Percentiles rank a stretch among this genome's conserved stretches.
Evolutionary conservation across 2,329 filamentous ascomycete species (phyloP).

Genomic region (Lecanosticta acicola): DNA sequence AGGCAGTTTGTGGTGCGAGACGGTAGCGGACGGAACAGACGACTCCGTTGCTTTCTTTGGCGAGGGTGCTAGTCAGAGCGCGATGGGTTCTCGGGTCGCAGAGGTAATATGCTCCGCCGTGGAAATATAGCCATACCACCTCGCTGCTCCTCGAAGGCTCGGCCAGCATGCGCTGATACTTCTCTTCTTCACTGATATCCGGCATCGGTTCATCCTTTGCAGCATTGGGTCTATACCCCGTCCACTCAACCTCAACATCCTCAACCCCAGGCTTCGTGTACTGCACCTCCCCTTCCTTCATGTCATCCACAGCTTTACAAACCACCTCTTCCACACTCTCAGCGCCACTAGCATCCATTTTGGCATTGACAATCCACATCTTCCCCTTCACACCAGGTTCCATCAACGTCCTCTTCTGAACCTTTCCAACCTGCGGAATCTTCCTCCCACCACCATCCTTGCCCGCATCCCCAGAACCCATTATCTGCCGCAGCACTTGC

Average conservation of each 20-base stretch:
- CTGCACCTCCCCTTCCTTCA: conserved; percentile 41
- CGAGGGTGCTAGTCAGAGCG: conserved; percentile 53
- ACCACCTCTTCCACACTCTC: conserved; percentile 25
- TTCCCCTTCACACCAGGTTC: conserved; percentile 68
- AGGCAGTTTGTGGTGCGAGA: conserved; percentile 67
- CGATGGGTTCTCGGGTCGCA: conserved; percentile 66
- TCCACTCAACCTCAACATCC: conserved; percentile 69
- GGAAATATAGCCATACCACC: conserved; percentile 65
- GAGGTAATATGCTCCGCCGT: conserved; percentile 69
- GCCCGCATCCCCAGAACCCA: conserved; percentile 39
- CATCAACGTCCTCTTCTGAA: conserved; percentile 58
- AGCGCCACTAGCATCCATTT: conserved; percentile 51
- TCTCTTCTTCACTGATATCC: conserved; percentile 55
- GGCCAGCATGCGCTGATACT: conserved; percentile 61
- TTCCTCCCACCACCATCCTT: conserved; percentile 23
- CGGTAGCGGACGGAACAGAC: conserved; percentile 70
- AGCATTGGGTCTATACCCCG: conserved; percentile 58
- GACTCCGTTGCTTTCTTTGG: conserved; percentile 60
- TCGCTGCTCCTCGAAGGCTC: conserved; percentile 53
- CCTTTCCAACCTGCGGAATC: conserved; percentile 51
- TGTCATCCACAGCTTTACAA: conserved; percentile 51
- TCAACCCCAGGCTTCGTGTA: conserved; percentile 49
- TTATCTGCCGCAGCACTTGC: conserved; percentile 62
- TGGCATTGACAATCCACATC: conserved; percentile 74
- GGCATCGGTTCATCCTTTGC: conserved; percentile 48